Evolutionary conservation across 2,329 filamentous ascomycete genomes (phyloP).

Genomic region (Dothistroma septosporum): DNA sequence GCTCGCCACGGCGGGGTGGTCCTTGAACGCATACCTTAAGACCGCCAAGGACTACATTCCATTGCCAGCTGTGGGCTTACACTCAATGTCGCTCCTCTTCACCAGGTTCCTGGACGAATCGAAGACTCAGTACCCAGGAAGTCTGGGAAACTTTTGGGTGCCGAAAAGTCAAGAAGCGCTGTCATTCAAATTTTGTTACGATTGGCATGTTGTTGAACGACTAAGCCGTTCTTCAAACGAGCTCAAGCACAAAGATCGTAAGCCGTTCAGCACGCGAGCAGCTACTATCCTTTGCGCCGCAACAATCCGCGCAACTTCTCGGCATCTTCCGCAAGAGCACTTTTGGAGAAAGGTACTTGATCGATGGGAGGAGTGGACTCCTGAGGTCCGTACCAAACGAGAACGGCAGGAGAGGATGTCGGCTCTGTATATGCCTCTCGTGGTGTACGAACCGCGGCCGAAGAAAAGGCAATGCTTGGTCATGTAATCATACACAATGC

Average conservation of each 20-base stretch:
- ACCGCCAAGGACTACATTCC: not conserved
- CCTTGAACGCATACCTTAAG: not conserved
- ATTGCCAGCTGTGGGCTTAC: not conserved
- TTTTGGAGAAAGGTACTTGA: not conserved
- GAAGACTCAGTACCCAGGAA: not conserved
- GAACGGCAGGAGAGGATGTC: not conserved
- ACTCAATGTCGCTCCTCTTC: not conserved
- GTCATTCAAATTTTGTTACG: not conserved
- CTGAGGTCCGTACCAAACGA: not conserved
- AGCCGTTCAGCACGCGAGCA: not conserved
- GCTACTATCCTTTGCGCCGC: not conserved
- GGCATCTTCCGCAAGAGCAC: not conserved
- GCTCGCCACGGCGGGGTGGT: not conserved
- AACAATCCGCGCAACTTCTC: not conserved
- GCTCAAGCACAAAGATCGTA: too few relatives aligned
- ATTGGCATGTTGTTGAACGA: not conserved
- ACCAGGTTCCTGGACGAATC: not conserved
- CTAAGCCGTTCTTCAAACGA: not conserved
- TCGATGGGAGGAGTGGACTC: not conserved
- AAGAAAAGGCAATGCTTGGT: too few relatives aligned
- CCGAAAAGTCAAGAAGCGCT: not conserved
- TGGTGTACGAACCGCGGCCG: too few relatives aligned
- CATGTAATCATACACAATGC: too few relatives aligned
- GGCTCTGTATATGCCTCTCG: too few relatives aligned
- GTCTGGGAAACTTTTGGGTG: not conserved